Percentiles rank a stretch among this genome's conserved stretches.
Conservation (phyloP, 225 moss, liverwort and hornwort species). For the Climacium dendroides region DNA sequence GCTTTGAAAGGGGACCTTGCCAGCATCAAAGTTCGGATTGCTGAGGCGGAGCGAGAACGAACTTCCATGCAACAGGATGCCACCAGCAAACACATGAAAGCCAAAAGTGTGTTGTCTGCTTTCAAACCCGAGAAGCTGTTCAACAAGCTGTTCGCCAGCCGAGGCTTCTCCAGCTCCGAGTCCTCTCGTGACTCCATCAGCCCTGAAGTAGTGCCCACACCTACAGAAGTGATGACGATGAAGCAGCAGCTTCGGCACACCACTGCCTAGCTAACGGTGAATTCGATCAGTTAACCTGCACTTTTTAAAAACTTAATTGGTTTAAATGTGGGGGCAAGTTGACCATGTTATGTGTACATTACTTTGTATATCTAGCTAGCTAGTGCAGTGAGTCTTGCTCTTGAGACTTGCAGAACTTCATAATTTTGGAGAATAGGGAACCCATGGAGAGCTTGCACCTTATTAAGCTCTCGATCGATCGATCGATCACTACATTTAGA, state of each 20-base stretch:
- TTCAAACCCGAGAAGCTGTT: conserved; percentile 45
- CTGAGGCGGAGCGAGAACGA: conserved; percentile 70
- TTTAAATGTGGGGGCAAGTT: not conserved
- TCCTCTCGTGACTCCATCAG: conserved; percentile 43
- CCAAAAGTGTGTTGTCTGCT: conserved; percentile 25
- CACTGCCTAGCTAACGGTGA: not conserved
- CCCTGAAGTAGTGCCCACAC: conserved; percentile 13
- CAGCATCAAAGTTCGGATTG: conserved; percentile 72
- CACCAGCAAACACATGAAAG: conserved; percentile 35
- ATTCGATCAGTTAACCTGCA: not conserved
- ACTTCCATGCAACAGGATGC: conserved; percentile 30
- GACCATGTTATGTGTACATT: conserved; percentile 27
- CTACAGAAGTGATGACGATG: conserved; percentile 10
- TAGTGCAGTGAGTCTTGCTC: not conserved
- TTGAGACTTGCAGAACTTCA: conserved; percentile 7
- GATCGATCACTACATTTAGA: conserved; percentile 1
- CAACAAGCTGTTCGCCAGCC: conserved; percentile 33
- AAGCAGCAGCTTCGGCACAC: conserved; percentile 35
- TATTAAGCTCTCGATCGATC: not conserved
- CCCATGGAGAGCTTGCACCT: not conserved
- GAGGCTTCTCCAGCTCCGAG: conserved; percentile 50
- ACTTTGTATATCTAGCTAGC: conserved; percentile 30
- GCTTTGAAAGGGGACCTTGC: conserved; percentile 84
- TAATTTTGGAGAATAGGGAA: conserved; percentile 21
- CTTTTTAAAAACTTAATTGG: not conserved